Base-by-base conservation (phyloP, 73 alveolate genomes). In the Effrenium voratum region DNA sequence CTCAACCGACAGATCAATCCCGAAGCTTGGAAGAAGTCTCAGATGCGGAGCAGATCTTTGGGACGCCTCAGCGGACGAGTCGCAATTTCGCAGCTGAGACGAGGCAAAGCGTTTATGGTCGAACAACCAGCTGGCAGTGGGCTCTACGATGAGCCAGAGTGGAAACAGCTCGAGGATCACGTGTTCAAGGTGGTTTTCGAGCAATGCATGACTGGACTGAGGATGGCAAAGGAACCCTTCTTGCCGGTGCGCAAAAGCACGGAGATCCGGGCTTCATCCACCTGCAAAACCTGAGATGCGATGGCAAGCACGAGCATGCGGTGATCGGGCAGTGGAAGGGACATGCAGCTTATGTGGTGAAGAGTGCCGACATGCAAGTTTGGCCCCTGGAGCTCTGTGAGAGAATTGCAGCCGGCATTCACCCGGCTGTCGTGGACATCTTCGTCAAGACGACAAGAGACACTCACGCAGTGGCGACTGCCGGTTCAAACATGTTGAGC, bases 121-220 rank as follows among this genome's bases (percentile, higher is more conserved):
- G 98, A 91, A 13, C 86, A 91, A 19, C 98, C 98, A 5, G 57
- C 15, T 0, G 76, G 77, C 1, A 68, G 98, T 38, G 98, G 63
- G 0, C 24, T 91, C 50, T n/a, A 19, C 44, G 46, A 47, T 38
- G 77, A 45, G 40, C 68, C 66, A n/a, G 57, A 72, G n/a, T 91
- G 98, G 98, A 32, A 46, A 0, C 36, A 50, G 36, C 49, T 82
- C 3, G 0, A 8, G 16, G 41, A 28, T 0, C 0, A 5, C 1
- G 8, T 10, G 36, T 16, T 16, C 34, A 1, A 26, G 0, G 60
- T 41, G 0, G 60, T 55, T 19, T 85, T 85, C 24, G 94, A 85
- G 30, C 94, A 85, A 38, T 85, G 82, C 81, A 85, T 85, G 94
- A n/a, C 45, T 10, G 94, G 94, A 5, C 60, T 85, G 16, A 57